Evolutionary conservation across 1,139 yeast genomes (phyloP).

Genomic region (Wickerhamomyces sp.): DNA sequence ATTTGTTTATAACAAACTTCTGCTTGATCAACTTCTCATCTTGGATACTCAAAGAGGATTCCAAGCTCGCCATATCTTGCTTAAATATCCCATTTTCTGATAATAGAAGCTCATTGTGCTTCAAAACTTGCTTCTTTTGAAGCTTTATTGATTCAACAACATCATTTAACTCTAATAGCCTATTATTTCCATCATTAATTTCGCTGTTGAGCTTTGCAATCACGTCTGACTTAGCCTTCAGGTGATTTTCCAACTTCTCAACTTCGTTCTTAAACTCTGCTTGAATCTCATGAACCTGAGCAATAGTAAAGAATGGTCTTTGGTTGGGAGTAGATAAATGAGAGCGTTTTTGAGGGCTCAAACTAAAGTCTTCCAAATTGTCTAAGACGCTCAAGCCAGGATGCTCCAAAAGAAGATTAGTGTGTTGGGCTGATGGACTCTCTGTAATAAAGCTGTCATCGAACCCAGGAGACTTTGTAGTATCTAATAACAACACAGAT

Average conservation of each 20-base stretch:
- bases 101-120: conserved; percentile 23
- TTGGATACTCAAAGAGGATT: conserved; percentile 24
- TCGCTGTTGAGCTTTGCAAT: conserved; percentile 27
- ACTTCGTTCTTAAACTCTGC: conserved; percentile 52
- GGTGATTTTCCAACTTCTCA: conserved; percentile 45
- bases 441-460: conserved; percentile 19
- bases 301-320: conserved; percentile 25
- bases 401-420: conserved; percentile 1
- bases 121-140: conserved; percentile 23
- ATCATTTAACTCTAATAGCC: conserved; percentile 23
- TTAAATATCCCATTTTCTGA: conserved; percentile 25
- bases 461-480: conserved; percentile 21
- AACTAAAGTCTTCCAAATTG: conserved; percentile 9
- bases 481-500: conserved; percentile 20
- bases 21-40: conserved; percentile 19
- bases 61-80: conserved; percentile 25
- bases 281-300: conserved; percentile 48
- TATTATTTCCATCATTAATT: conserved; percentile 17
- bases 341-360: conserved; percentile 10
- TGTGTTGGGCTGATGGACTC: conserved; percentile 20
- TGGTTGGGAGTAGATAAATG: conserved; percentile 17
- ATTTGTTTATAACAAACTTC: conserved; percentile 19
- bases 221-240: conserved; percentile 45
- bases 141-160: conserved; percentile 22
- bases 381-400: conserved; percentile 4